Evolutionary conservation across 345 rosid genomes (phyloP).

Genomic region (Aurinia saxatilis): DNA sequence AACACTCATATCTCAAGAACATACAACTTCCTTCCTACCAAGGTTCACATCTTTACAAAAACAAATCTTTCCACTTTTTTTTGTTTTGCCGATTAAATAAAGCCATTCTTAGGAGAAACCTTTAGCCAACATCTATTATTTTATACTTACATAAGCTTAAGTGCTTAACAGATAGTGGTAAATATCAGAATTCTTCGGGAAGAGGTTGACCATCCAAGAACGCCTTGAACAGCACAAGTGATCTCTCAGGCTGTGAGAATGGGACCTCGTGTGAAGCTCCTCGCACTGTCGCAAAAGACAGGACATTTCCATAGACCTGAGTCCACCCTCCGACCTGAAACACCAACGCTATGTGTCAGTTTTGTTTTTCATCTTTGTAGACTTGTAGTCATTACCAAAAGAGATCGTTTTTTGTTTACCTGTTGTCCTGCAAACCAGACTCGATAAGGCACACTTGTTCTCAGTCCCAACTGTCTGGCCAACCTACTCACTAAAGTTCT

Average conservation of each 20-base stretch:
- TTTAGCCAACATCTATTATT: slow-evolving; percentile 13
- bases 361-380: neutral
- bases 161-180: neutral
- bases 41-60: slow-evolving; percentile 26
- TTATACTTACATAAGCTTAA: slow-evolving; percentile 20
- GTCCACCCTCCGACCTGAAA: slow-evolving; percentile 97
- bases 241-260: slow-evolving; percentile 91
- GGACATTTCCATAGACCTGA: slow-evolving; percentile 69
- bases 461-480: slow-evolving; percentile 52
- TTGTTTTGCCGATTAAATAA: neutral
- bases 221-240: slow-evolving; percentile 75
- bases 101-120: slow-evolving; percentile 1
- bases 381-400: neutral
- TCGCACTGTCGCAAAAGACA: slow-evolving; percentile 92
- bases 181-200: slow-evolving; percentile 64
- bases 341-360: slow-evolving; percentile 8
- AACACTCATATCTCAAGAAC: slow-evolving; percentile 14
- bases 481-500: slow-evolving; percentile 53
- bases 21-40: slow-evolving; percentile 16
- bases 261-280: slow-evolving; percentile 98
- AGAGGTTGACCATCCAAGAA: slow-evolving; percentile 54
- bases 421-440: slow-evolving; percentile 93
- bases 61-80: neutral
- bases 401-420: slow-evolving; percentile 26
- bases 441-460: slow-evolving; percentile 60